phyloP scores from a whole-genome alignment of 1,284 basidiomycete species.

The Cryptococcus floricola region DNA sequence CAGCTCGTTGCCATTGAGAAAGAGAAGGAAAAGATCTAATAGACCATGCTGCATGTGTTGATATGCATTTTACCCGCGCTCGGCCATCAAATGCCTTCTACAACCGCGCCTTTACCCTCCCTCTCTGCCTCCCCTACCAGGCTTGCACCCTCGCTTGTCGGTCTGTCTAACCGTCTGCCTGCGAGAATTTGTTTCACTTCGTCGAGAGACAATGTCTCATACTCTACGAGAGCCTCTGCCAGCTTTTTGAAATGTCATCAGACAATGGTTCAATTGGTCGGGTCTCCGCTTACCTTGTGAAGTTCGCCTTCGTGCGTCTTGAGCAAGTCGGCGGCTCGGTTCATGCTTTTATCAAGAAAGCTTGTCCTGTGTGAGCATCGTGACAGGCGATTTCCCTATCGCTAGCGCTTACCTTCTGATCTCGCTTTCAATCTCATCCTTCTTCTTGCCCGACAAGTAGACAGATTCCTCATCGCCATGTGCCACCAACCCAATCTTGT shows the following conservation, averaged over 20 bases:
- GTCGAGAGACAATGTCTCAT: conserved; percentile 83
- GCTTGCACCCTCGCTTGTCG: conserved; percentile 24
- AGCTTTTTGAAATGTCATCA: conserved; percentile 54
- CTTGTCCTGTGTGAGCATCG: conserved; percentile 46
- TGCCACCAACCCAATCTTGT: conserved; percentile 71
- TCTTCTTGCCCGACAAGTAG: conserved; percentile 65
- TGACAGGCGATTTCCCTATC: not conserved
- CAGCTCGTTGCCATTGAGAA: conserved; percentile 51
- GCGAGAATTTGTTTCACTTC: conserved; percentile 81
- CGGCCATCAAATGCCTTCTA: conserved; percentile 30
- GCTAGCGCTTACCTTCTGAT: conserved; percentile 62
- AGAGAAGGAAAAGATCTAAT: not conserved
- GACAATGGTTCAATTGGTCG: not conserved
- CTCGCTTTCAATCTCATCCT: conserved; percentile 79
- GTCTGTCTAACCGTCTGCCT: conserved; percentile 63
- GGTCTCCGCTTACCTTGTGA: conserved; percentile 59
- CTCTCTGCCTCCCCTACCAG: conserved; percentile 27
- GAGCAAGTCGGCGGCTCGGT: conserved; percentile 65
- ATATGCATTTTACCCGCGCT: not conserved
- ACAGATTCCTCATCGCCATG: conserved; percentile 69
- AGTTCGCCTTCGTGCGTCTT: conserved; percentile 71
- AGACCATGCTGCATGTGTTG: conserved; percentile 3
- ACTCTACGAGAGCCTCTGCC: conserved; percentile 80
- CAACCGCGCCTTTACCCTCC: conserved; percentile 20
- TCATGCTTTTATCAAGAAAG: conserved; percentile 69